Conservation (phyloP, 768 basidiomycete species). For the Butyriboletus loyo region DNA sequence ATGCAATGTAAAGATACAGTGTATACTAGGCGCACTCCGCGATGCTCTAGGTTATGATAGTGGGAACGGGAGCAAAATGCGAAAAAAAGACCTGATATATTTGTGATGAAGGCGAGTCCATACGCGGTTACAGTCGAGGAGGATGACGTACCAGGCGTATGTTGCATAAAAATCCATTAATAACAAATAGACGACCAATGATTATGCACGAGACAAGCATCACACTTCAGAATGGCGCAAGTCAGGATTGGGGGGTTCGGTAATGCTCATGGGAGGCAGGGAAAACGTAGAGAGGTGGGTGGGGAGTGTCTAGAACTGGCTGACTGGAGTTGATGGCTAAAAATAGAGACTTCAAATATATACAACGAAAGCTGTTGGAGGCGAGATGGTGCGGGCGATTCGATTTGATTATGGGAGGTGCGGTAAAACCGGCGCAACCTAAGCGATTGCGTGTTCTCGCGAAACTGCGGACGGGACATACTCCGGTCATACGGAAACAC, state of each 20-base stretch:
- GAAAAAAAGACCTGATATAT: neutral
- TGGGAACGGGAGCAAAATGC: neutral
- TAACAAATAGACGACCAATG: neutral
- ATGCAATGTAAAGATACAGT: conserved; percentile 6
- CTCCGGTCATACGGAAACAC: neutral
- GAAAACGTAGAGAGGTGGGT: neutral
- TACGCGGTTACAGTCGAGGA: neutral
- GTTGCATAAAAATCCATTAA: neutral
- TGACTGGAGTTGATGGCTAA: neutral
- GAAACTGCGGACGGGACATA: neutral
- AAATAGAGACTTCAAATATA: conserved; percentile 1
- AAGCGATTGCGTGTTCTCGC: neutral
- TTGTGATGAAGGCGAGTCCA: conserved; percentile 4
- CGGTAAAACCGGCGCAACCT: neutral
- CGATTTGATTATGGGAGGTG: neutral
- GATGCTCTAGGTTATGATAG: conserved; percentile 6
- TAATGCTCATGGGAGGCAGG: neutral
- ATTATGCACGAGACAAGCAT: neutral
- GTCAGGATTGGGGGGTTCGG: neutral
- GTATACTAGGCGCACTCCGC: conserved; percentile 14
- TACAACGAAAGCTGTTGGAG: conserved; percentile 2
- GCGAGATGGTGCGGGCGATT: neutral
- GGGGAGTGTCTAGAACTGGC: neutral
- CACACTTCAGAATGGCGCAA: neutral
- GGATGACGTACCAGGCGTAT: conserved; percentile 9